Conservation (phyloP, 768 basidiomycete genomes). For the Lentinula guzmanii region DNA sequence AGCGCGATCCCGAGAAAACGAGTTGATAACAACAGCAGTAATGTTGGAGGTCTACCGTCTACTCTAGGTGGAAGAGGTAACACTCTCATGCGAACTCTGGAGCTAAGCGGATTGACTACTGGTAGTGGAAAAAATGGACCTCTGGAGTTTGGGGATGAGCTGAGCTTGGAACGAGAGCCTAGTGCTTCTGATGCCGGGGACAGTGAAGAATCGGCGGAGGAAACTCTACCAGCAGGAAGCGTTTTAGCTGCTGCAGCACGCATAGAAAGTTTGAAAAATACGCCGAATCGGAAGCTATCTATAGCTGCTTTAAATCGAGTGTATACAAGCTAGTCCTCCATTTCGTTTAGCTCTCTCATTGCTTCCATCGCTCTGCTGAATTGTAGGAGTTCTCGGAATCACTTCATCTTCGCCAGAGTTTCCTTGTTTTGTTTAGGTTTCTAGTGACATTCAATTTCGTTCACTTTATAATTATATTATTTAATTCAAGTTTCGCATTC, state of each 20-base stretch:
- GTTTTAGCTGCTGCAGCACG: conserved; percentile 23
- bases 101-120: conserved; percentile 14
- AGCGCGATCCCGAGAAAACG: conserved; percentile 21
- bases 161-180: conserved; percentile 14
- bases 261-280: conserved; percentile 15
- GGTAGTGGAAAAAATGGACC: conserved; percentile 1
- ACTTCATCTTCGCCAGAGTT: too few species aligned
- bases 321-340: not conserved
- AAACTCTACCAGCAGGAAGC: conserved; percentile 10
- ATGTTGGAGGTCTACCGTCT: conserved; percentile 9
- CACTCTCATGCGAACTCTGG: conserved; percentile 16
- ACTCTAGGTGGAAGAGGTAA: conserved; percentile 11
- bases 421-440: too few species aligned
- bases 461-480: too few species aligned
- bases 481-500: too few species aligned
- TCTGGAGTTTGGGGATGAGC: conserved; percentile 3
- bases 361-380: too few species aligned
- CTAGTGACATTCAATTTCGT: too few species aligned
- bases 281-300: not conserved
- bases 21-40: conserved; percentile 25
- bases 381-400: too few species aligned
- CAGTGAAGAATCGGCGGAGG: conserved; percentile 8
- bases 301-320: not conserved
- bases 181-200: conserved; percentile 3
- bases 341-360: too few species aligned